phyloP scores from a whole-genome alignment of 2,329 filamentous ascomycete genomes.

The Simplicillium aogashimaense region DNA sequence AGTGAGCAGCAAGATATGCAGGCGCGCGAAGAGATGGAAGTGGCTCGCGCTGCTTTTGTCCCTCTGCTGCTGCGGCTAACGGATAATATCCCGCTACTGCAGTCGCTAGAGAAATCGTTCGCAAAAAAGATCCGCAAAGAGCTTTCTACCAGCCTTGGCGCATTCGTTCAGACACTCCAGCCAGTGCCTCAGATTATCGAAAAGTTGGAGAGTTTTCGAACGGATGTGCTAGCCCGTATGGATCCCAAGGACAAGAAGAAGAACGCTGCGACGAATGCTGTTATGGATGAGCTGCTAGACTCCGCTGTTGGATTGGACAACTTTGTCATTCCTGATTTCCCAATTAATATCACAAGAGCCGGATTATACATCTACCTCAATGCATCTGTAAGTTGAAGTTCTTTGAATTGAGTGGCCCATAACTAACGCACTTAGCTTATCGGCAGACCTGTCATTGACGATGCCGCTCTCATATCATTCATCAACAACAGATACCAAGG shows the following conservation, averaged over 20 bases:
- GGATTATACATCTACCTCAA: constrained; percentile 82
- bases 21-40: constrained; percentile 46
- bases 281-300: constrained; percentile 48
- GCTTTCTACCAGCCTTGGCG: constrained; percentile 39
- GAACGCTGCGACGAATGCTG: constrained; percentile 30
- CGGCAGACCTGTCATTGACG: constrained; percentile 74
- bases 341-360: constrained; percentile 64
- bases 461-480: constrained; percentile 67
- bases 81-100: constrained; percentile 47
- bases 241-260: constrained; percentile 45
- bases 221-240: constrained; percentile 43
- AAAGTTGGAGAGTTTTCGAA: constrained; percentile 47
- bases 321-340: constrained; percentile 52
- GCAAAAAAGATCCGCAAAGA: constrained; percentile 43
- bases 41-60: constrained; percentile 52
- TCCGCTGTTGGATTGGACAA: constrained; percentile 46
- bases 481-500: constrained; percentile 79
- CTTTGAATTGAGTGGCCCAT: background rate
- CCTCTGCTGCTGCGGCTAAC: constrained; percentile 52
- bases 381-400: constrained; percentile 52
- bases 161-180: constrained; percentile 49
- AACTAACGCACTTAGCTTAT: constrained; percentile 48
- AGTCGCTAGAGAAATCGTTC: constrained; percentile 39
- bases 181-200: constrained; percentile 41
- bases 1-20: constrained; percentile 32